Evolutionary conservation across 176 grass and related monocot genomes (phyloP), one percentile per base, ranked within the genome.

Genomic region (Zoysia japonica): DNA sequence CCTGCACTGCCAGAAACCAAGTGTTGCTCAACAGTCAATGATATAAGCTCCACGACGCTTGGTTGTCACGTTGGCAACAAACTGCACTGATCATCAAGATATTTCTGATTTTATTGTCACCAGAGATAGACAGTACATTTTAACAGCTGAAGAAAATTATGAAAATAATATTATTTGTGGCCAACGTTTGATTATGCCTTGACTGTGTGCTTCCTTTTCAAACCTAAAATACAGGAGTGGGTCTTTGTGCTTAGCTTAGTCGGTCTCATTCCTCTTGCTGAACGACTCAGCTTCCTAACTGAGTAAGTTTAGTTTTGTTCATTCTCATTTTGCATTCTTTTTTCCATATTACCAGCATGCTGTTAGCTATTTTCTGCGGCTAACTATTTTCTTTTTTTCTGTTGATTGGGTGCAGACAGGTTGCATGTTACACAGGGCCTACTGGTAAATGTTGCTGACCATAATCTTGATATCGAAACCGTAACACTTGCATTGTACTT

Each of bases 231-330:
- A 28, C 68, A 97, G 94, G 89, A 77, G 41, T 97, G 91, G 94
- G 37, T 94, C 62, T 97, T 97, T 78, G 91, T 89, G 9, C 74
- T 87, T 47, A 97, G 94, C 78, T 94, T 97, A 71, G 68, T 97
- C 6, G 94, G 91, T 15, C 85, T 97, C 9, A 72, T 85, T 73
- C 94, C 94, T 73, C 94, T 97, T 71, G 91, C 94, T 28, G 94
- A 97, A 74, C 87, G 94, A 41, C 86, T 97, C 53, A 97, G 94
- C 85, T 97, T 97, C 63, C 89, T 97, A 72, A 97, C 94, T 1
- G 94, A 97, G 94, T 97, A 85, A 84, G 83, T 76, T 47, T 79
- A 1, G 2, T 14, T 78, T 40, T 60, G 6, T 7, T 38, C 68
- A 44, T 52, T 45, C 5, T 65, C 61, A 14, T 64, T 42, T 56